A percentile compares a stretch with the other conserved stretches of the same genome.
Evolutionary conservation across 1,284 basidiomycete species (phyloP).

Genomic region (Puccinia novopanici): DNA sequence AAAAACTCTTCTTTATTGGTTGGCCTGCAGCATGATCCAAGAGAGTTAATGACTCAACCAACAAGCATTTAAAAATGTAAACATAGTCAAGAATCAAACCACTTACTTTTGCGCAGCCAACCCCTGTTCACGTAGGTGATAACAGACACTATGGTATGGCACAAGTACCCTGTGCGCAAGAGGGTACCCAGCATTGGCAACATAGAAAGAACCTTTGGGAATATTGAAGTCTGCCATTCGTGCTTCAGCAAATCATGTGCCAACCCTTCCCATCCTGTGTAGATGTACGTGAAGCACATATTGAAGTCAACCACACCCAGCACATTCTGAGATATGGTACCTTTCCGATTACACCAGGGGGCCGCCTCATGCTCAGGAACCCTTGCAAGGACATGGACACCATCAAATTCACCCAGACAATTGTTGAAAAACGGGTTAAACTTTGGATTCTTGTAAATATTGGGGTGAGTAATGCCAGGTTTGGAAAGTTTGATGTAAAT

Average conservation of each 20-base stretch:
- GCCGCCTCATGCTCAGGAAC: no score
- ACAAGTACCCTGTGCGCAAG: conserved; percentile 57
- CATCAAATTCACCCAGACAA: conserved; percentile 61
- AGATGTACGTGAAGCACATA: conserved; percentile 59
- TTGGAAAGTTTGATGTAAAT: conserved; percentile 40
- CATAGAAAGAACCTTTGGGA: conserved; percentile 59
- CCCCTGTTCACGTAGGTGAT: conserved; percentile 54
- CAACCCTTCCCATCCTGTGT: conserved; percentile 61
- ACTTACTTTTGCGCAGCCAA: neutral
- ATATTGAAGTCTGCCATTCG: conserved; percentile 56
- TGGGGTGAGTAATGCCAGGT: neutral
- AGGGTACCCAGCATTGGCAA: conserved; percentile 62
- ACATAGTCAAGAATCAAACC: neutral
- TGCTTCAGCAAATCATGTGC: conserved; percentile 58
- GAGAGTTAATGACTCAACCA: no score
- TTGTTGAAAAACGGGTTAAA: conserved; percentile 60
- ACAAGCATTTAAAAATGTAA: no score
- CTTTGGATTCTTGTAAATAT: conserved; percentile 58
- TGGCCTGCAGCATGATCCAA: neutral
- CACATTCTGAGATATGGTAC: conserved; percentile 59
- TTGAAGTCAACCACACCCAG: no score
- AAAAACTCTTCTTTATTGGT: neutral
- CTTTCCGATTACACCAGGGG: conserved; percentile 59
- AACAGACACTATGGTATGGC: conserved; percentile 52
- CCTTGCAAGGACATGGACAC: no score